phyloP scores from a whole-genome alignment of 139 green algal species.

The Edaphochlamys debaryana region DNA sequence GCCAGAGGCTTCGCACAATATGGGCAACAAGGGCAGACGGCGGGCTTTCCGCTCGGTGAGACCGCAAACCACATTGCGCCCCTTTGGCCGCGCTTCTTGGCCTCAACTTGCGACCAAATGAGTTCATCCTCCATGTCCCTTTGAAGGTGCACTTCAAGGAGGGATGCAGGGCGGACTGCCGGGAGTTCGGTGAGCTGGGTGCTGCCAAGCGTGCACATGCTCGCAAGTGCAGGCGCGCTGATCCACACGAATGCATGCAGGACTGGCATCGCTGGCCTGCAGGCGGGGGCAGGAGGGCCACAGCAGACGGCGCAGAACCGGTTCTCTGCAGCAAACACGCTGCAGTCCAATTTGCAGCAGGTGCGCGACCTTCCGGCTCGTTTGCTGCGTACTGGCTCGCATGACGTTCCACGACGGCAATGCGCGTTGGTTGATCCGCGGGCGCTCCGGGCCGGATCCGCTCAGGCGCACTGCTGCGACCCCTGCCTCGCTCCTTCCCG shows the following conservation, averaged over 20 bases:
- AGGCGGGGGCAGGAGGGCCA: constrained; percentile 12
- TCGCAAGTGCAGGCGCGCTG: background rate
- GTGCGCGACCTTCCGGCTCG: too few relatives aligned
- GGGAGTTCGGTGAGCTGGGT: constrained; percentile 48
- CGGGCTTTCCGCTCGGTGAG: constrained; percentile 38
- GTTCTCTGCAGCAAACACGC: constrained; percentile 37
- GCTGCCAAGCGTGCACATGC: too few relatives aligned
- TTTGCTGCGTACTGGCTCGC: too few relatives aligned
- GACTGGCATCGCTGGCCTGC: constrained; percentile 37
- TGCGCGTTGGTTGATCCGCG: too few relatives aligned
- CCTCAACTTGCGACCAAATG: too few relatives aligned
- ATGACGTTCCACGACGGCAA: too few relatives aligned
- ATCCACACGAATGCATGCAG: background rate
- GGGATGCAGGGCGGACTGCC: constrained; percentile 36
- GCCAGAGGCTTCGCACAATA: constrained; percentile 41
- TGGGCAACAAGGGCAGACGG: constrained; percentile 32
- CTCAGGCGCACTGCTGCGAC: too few relatives aligned
- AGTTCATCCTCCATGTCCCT: too few relatives aligned
- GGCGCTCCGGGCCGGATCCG: too few relatives aligned
- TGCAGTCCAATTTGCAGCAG: constrained; percentile 46
- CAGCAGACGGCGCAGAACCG: constrained; percentile 46
- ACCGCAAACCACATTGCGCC: too few relatives aligned
- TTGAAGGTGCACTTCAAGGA: constrained; percentile 45
- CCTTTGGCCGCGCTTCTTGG: too few relatives aligned
- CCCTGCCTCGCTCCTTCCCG: too few relatives aligned